Evolutionary conservation across 129 eudicot species (phyloP).

Genomic region (Oenanthe sinensis): DNA sequence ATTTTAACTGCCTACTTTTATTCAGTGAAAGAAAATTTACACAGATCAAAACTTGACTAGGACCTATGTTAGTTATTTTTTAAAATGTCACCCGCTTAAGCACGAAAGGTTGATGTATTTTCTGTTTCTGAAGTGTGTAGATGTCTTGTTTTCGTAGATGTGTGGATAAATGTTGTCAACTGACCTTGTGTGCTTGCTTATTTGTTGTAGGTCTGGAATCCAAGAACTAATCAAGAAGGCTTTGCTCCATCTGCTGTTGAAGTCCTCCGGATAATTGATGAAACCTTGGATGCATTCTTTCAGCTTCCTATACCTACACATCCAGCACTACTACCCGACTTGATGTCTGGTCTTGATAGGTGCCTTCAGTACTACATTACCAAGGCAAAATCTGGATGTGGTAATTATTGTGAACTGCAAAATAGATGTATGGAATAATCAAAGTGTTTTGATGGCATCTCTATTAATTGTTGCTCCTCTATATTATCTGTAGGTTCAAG

Average conservation of each 20-base stretch:
- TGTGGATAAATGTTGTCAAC: background rate
- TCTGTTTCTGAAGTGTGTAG: background rate
- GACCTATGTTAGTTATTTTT: background rate
- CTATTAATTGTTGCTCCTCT: background rate
- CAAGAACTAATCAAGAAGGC: slow-evolving; percentile 77
- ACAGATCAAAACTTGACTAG: background rate
- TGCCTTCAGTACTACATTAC: slow-evolving; percentile 77
- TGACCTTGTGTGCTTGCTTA: background rate
- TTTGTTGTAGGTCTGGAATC: slow-evolving; percentile 68
- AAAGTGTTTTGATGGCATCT: background rate
- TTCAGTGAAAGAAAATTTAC: background rate
- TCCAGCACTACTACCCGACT: slow-evolving; percentile 87
- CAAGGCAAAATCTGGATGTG: slow-evolving; percentile 86
- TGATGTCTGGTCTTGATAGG: slow-evolving; percentile 82
- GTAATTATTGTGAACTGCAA: slow-evolving; percentile 31
- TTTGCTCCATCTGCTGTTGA: slow-evolving; percentile 91
- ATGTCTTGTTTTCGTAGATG: background rate
- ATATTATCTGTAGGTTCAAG: slow-evolving; percentile 60
- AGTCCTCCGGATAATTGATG: slow-evolving; percentile 70
- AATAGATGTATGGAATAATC: background rate
- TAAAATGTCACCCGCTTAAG: background rate
- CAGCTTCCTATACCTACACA: slow-evolving; percentile 92
- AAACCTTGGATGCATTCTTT: slow-evolving; percentile 85
- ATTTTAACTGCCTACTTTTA: background rate
- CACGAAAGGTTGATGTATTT: background rate